phyloP scores from a whole-genome alignment of 306 rosid species.

The Vigna angularis region DNA sequence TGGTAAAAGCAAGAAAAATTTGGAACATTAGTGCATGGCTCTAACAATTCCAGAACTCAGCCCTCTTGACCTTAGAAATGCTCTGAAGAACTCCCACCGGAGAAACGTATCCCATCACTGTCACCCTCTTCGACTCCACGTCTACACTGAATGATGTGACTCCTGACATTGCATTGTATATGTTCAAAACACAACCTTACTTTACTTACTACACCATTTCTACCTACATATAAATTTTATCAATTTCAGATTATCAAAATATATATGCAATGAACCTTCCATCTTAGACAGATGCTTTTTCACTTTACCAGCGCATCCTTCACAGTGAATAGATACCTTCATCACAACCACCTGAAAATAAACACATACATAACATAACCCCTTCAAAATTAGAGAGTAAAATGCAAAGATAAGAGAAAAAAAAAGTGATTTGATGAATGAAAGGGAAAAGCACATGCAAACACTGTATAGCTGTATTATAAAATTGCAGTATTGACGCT shows the following conservation, averaged over 20 bases:
- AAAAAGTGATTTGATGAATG: too few relatives aligned
- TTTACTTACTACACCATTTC: neutral
- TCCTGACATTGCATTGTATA: slow-evolving; percentile 50
- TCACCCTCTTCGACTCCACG: slow-evolving; percentile 83
- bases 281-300: slow-evolving; percentile 85
- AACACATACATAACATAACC: neutral
- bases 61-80: slow-evolving; percentile 87
- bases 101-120: slow-evolving; percentile 90
- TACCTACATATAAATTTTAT: neutral
- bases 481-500: too few relatives aligned
- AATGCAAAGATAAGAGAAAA: neutral
- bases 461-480: too few relatives aligned
- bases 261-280: slow-evolving; percentile 56
- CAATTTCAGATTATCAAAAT: slow-evolving; percentile 18
- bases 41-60: slow-evolving; percentile 68
- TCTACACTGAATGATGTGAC: slow-evolving; percentile 92
- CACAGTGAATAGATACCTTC: slow-evolving; percentile 91
- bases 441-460: too few relatives aligned
- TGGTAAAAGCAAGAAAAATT: neutral
- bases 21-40: neutral
- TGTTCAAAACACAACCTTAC: too few relatives aligned
- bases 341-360: slow-evolving; percentile 82
- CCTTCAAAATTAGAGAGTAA: neutral
- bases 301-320: slow-evolving; percentile 94
- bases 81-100: slow-evolving; percentile 79